Conservation (phyloP, 1,284 basidiomycete species). For the Dichomitus squalens region DNA sequence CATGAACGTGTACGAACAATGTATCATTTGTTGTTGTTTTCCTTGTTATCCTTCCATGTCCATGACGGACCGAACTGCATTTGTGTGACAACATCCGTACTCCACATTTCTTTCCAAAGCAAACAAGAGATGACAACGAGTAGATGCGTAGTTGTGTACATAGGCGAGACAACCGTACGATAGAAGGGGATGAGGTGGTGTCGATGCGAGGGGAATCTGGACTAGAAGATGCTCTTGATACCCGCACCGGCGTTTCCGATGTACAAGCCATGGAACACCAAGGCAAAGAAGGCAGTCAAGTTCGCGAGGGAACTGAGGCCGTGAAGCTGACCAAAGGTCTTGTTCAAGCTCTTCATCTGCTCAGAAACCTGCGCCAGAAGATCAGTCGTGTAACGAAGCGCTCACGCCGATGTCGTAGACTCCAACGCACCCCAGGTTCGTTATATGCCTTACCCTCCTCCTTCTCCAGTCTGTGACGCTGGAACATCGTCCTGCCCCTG, state of each 20-base stretch:
- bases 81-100: neutral
- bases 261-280: constrained; percentile 76
- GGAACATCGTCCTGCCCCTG: constrained; percentile 62
- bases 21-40: constrained; percentile 30
- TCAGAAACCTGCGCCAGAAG: constrained; percentile 54
- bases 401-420: neutral
- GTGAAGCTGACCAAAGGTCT: constrained; percentile 65
- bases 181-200: too few relatives aligned
- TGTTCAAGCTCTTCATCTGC: constrained; percentile 70
- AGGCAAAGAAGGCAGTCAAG: constrained; percentile 57
- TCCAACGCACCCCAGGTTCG: constrained; percentile 56
- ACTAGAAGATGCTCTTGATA: constrained; percentile 21
- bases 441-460: constrained; percentile 71
- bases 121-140: neutral
- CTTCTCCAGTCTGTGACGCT: constrained; percentile 74
- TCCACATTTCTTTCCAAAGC: constrained; percentile 1
- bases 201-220: neutral
- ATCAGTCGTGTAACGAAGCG: neutral
- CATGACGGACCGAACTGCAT: neutral
- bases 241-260: constrained; percentile 55
- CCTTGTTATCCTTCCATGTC: constrained; percentile 24
- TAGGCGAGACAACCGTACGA: neutral
- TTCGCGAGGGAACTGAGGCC: constrained; percentile 72
- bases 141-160: neutral
- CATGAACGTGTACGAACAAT: constrained; percentile 42